Percentiles rank a stretch among this genome's conserved stretches.
Evolutionary conservation across 768 basidiomycete genomes (phyloP).

Genomic region (Tricholoma bakamatsutake): DNA sequence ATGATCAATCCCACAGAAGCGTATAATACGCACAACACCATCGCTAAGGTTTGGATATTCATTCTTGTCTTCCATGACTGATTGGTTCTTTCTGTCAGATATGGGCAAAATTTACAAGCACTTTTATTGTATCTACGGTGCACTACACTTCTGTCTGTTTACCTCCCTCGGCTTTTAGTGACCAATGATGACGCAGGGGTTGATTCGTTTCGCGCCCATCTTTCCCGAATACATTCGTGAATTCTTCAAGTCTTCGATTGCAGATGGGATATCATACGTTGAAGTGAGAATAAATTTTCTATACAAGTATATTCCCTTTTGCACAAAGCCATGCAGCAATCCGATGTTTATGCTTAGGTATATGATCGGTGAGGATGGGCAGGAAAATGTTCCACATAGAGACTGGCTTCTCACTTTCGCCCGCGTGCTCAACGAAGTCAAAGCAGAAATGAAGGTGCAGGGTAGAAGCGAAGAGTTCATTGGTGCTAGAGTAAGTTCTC

Average conservation of each 20-base stretch:
- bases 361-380: conserved; percentile 53
- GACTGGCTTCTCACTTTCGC: conserved; percentile 55
- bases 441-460: conserved; percentile 41
- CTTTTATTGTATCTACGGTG: conserved; percentile 45
- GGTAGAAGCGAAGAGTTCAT: conserved; percentile 58
- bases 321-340: background rate
- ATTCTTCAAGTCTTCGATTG: conserved; percentile 56
- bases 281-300: conserved; percentile 67
- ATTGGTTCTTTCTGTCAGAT: conserved; percentile 39
- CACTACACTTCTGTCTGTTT: background rate
- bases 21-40: conserved; percentile 67
- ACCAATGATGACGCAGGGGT: conserved; percentile 22
- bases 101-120: conserved; percentile 66
- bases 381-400: conserved; percentile 50
- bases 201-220: conserved; percentile 50
- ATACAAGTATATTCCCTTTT: conserved; percentile 23
- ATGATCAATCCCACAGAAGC: conserved; percentile 68
- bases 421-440: conserved; percentile 45
- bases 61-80: background rate
- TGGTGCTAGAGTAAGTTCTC: conserved; percentile 49
- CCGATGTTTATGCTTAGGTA: conserved; percentile 28
- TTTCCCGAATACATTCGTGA: conserved; percentile 55
- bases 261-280: conserved; percentile 67
- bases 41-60: conserved; percentile 43
- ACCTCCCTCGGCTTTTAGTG: background rate